Percentiles rank a stretch among this genome's conserved stretches.
Evolutionary conservation across 345 rosid species (phyloP).

Genomic region (Euphorbia lathyris): DNA sequence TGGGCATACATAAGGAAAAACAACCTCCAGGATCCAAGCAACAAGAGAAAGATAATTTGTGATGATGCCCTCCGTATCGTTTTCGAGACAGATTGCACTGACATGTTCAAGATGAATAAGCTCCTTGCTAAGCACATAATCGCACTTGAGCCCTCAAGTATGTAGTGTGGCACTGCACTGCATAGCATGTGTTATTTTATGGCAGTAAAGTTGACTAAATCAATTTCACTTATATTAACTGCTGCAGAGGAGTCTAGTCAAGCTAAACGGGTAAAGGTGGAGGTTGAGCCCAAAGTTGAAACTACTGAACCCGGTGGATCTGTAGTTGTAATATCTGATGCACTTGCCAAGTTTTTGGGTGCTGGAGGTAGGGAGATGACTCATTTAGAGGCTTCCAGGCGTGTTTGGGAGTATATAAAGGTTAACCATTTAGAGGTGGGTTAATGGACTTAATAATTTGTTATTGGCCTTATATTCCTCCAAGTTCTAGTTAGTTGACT

Average conservation of each 20-base stretch:
- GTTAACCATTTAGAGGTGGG: constrained; percentile 73
- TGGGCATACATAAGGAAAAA: constrained; percentile 97
- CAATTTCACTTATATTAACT: constrained; percentile 5
- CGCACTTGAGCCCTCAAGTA: constrained; percentile 83
- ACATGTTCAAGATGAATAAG: constrained; percentile 99
- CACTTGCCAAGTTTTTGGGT: constrained; percentile 76
- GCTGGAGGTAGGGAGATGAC: constrained; percentile 64
- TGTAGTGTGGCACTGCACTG: constrained; percentile 16
- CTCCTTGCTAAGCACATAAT: constrained; percentile 86
- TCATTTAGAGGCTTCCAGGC: constrained; percentile 46
- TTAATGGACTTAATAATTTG: background rate
- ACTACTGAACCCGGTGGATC: constrained; percentile 42
- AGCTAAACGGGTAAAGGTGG: constrained; percentile 66
- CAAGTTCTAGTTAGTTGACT: background rate
- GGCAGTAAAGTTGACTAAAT: constrained; percentile 10
- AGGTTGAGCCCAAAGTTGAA: constrained; percentile 47
- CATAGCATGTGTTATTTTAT: background rate
- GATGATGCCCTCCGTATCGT: constrained; percentile 87
- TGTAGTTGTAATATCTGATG: constrained; percentile 59
- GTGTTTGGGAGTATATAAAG: constrained; percentile 80
- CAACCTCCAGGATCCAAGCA: constrained; percentile 96
- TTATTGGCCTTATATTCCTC: background rate
- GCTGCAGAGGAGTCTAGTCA: constrained; percentile 72
- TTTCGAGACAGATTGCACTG: constrained; percentile 95
- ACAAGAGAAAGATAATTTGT: constrained; percentile 95